Percentiles rank a stretch among this genome's conserved stretches.
phyloP scores from a whole-genome alignment of 495 filamentous ascomycete species.

The Lichina pygmaea region DNA sequence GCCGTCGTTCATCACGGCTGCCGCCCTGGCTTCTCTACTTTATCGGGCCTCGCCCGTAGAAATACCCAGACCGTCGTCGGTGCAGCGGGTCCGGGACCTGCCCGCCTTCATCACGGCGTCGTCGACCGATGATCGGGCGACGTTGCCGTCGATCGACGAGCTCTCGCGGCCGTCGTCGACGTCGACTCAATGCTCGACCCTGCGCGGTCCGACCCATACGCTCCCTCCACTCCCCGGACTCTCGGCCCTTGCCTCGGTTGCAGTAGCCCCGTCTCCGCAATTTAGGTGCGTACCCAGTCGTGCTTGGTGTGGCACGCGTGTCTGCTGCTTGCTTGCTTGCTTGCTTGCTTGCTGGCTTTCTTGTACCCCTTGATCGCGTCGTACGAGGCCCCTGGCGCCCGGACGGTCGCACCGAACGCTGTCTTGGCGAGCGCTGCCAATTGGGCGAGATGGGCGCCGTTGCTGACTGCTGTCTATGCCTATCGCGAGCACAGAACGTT shows the following conservation, averaged over 20 bases:
- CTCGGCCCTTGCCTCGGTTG: slow-evolving; percentile 34
- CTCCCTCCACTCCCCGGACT: slow-evolving; percentile 27
- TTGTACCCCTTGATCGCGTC: no score
- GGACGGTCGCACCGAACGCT: no score
- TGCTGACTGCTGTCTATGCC: not conserved
- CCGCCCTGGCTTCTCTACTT: slow-evolving; percentile 7
- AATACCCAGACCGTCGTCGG: slow-evolving; percentile 19
- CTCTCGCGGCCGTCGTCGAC: slow-evolving; percentile 14
- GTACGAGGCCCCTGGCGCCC: no score
- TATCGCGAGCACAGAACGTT: slow-evolving; percentile 17
- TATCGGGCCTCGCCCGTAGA: slow-evolving; percentile 32
- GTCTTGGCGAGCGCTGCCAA: no score
- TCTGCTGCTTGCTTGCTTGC: no score
- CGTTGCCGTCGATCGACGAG: slow-evolving; percentile 9
- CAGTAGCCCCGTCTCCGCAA: slow-evolving; percentile 33
- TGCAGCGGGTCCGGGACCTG: slow-evolving; percentile 16
- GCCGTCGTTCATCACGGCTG: slow-evolving; percentile 10
- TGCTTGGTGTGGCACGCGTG: no score
- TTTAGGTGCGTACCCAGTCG: slow-evolving; percentile 25
- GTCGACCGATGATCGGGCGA: slow-evolving; percentile 3
- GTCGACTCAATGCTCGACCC: slow-evolving; percentile 12
- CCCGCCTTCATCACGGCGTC: slow-evolving; percentile 11
- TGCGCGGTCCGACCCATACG: slow-evolving; percentile 11
- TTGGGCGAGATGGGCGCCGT: no score
- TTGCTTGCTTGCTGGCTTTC: no score